Percentiles rank a stretch among this genome's conserved stretches.
phyloP scores from a whole-genome alignment of 1,139 yeast species.

The Pichia sp. region DNA sequence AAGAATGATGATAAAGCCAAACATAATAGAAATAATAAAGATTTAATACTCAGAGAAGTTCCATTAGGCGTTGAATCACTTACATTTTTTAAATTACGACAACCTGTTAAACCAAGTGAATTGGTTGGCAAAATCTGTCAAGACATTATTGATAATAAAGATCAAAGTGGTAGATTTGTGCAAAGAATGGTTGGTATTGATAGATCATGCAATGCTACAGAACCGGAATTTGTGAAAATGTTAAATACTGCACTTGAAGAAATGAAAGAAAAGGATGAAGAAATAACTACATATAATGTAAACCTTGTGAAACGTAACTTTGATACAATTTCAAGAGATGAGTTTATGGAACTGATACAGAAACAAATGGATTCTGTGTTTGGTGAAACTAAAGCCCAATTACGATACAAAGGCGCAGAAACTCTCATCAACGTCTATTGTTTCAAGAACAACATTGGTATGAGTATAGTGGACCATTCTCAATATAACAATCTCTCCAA shows the following conservation, averaged over 20 bases:
- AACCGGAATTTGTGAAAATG: slow-evolving; percentile 57
- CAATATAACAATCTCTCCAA: slow-evolving; percentile 50
- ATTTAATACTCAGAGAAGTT: slow-evolving; percentile 52
- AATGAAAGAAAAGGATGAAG: slow-evolving; percentile 10
- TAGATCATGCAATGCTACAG: slow-evolving; percentile 63
- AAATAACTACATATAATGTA: slow-evolving; percentile 60
- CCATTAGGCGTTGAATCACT: slow-evolving; percentile 80
- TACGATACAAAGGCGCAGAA: slow-evolving; percentile 76
- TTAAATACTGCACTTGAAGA: slow-evolving; percentile 32
- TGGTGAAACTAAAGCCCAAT: slow-evolving; percentile 28
- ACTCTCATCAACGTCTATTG: slow-evolving; percentile 79
- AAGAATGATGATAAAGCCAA: slow-evolving; percentile 40
- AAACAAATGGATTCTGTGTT: background rate
- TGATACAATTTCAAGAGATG: slow-evolving; percentile 60
- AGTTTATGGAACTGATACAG: slow-evolving; percentile 19
- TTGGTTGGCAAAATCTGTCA: slow-evolving; percentile 59
- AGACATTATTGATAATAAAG: slow-evolving; percentile 46
- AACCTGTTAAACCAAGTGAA: slow-evolving; percentile 70
- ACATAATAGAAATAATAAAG: slow-evolving; percentile 32
- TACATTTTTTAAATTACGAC: slow-evolving; percentile 71
- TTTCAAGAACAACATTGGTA: slow-evolving; percentile 75
- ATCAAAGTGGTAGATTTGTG: slow-evolving; percentile 60
- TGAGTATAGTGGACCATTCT: slow-evolving; percentile 59
- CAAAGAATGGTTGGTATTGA: slow-evolving; percentile 80
- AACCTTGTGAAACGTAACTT: slow-evolving; percentile 76